Evolutionary conservation across 805 yeast genomes (phyloP), one percentile per base, ranked within the genome.

Genomic region (Hyphopichia homilentoma): DNA sequence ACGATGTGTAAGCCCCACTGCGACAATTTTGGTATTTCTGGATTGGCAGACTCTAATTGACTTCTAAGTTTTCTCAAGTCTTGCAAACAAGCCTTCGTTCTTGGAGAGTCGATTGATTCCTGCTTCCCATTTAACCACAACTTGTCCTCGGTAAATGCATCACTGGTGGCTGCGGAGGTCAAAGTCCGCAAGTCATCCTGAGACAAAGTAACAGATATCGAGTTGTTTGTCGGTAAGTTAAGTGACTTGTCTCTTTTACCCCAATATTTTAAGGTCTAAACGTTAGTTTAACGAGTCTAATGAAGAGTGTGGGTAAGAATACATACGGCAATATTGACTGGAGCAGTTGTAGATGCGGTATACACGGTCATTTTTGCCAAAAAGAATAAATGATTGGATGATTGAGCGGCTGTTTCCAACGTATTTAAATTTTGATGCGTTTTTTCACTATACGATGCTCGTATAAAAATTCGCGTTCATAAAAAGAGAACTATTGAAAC

Each of bases 141-240:
- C 45, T 71, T 73, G 55, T 90, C 96, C 27, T 69, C 61, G 7
- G 57, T 50, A 49, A 77, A 86, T 1, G 51, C 44, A 8, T 69
- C 65, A 25, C 81, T 66, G 16, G 89, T 77, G 23, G 89, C 76
- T 2, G 85, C 97, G 4, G 97, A 84, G 9, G 99, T 93, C 46
- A 86, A 69, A 1, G 99, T 89, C 50, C 95, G 75, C 46, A 93
- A 72, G 58, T 93, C 97, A 38, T 81, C 77, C 61, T 90, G 97
- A 4, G 94, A 77, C 41, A 93, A 70, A 7, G 99, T 93, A 30
- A 93, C 96, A 15, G 96, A 86, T 45, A 93, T 88, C 18, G 97
- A 88, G 8, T 95, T 84, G 67, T 93, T 93, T 33, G 99, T 93
- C 30, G 99, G 99, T 33, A 93, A 69, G 54, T 93, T 93, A 51